A percentile compares a stretch with the other conserved stretches of the same genome.
Evolutionary conservation across 352 stramenopile genomes (phyloP).

Genomic region (Phytophthora rubi): DNA sequence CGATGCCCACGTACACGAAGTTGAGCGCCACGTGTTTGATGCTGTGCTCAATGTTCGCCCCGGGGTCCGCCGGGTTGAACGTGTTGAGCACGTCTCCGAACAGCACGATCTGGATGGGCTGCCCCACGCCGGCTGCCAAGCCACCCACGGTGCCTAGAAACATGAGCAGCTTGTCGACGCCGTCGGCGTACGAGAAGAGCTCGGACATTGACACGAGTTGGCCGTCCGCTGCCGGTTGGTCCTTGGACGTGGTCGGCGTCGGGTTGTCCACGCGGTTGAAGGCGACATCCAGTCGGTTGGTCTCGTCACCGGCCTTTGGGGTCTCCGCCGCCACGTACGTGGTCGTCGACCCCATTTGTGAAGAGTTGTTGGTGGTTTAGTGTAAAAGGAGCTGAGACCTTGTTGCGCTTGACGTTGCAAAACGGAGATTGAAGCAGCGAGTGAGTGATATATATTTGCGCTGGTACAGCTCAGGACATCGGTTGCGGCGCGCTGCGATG

Average conservation of each 20-base stretch:
- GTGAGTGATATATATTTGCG: constrained; percentile 15
- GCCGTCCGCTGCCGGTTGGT: constrained; percentile 28
- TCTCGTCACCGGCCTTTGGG: constrained; percentile 20
- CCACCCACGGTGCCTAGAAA: constrained; percentile 49
- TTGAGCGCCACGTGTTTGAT: constrained; percentile 56
- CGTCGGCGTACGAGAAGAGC: constrained; percentile 68
- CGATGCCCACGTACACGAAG: constrained; percentile 61
- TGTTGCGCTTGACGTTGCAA: constrained; percentile 1
- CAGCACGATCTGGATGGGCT: constrained; percentile 76
- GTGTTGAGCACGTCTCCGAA: constrained; percentile 77
- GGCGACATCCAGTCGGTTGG: constrained; percentile 33
- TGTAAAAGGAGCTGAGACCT: background rate
- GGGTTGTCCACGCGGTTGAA: constrained; percentile 34
- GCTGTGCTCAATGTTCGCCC: constrained; percentile 30
- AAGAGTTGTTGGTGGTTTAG: background rate
- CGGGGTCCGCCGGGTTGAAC: constrained; percentile 56
- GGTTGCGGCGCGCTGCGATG: constrained; percentile 22
- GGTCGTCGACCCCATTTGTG: constrained; percentile 27
- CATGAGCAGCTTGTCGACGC: constrained; percentile 65
- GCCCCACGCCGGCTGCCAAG: constrained; percentile 48
- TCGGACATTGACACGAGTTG: constrained; percentile 50
- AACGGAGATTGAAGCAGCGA: background rate
- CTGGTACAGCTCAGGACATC: constrained; percentile 14
- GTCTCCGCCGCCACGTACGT: constrained; percentile 30
- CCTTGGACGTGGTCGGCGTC: constrained; percentile 14